phyloP scores from a whole-genome alignment of 306 rosid species.

The Amphicarpaea edgeworthii region DNA sequence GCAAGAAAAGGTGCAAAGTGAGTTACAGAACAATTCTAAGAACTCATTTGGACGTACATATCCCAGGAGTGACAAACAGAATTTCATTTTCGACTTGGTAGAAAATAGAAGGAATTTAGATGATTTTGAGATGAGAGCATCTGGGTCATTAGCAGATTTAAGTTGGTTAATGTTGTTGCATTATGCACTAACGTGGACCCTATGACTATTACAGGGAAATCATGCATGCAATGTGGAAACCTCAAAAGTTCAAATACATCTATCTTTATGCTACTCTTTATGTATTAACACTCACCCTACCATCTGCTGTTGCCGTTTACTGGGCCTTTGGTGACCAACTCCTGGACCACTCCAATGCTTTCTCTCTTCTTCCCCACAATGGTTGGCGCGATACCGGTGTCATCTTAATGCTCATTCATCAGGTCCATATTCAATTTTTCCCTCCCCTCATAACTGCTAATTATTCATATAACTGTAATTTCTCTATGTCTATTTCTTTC shows the following conservation, averaged over 20 bases:
- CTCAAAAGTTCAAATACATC: constrained; percentile 84
- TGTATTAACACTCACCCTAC: constrained; percentile 92
- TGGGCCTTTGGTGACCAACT: constrained; percentile 98
- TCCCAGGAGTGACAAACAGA: constrained; percentile 18
- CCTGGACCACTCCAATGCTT: constrained; percentile 78
- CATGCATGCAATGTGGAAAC: constrained; percentile 99
- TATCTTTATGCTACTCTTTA: constrained; percentile 83
- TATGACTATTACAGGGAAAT: constrained; percentile 72
- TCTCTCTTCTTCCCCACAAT: constrained; percentile 74
- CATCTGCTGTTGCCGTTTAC: constrained; percentile 85
- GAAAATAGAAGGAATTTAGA: constrained; percentile 27
- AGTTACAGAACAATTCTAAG: constrained; percentile 31
- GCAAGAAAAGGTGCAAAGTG: constrained; percentile 15
- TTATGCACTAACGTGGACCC: constrained; percentile 43
- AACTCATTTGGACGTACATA: constrained; percentile 37
- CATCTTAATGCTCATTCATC: constrained; percentile 92
- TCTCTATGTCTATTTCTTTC: too few relatives aligned
- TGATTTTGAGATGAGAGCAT: constrained; percentile 6
- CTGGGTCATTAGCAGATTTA: constrained; percentile 36
- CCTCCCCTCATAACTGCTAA: neutral
- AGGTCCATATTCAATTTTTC: constrained; percentile 54
- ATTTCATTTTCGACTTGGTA: constrained; percentile 24
- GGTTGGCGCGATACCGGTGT: constrained; percentile 87
- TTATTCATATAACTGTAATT: too few relatives aligned
- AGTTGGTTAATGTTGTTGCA: constrained; percentile 14